Evolutionary conservation across 2,329 filamentous ascomycete genomes (phyloP).

Genomic region (Cladosporium halotolerans): DNA sequence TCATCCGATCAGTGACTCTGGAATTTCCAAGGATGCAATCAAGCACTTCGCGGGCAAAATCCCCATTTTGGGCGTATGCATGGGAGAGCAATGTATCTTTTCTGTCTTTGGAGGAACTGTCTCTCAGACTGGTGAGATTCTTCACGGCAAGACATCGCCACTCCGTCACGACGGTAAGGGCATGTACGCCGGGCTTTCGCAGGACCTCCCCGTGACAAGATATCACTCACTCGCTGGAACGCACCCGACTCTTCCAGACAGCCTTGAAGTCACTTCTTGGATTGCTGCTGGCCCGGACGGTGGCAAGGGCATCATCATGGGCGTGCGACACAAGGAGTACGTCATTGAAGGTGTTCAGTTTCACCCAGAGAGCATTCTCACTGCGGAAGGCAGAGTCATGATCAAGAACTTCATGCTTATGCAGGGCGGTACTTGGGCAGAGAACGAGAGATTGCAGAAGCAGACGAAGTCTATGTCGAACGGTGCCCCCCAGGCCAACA

Average conservation of each 20-base stretch:
- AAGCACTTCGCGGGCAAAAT: conserved; percentile 89
- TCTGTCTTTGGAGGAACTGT: conserved; percentile 89
- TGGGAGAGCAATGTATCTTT: conserved; percentile 98
- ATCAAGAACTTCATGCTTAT: conserved; percentile 85
- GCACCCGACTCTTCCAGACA: conserved; percentile 75
- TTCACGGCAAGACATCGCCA: conserved; percentile 94
- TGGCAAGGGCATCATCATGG: conserved; percentile 86
- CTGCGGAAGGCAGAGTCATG: conserved; percentile 80
- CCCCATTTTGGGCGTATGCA: conserved; percentile 93
- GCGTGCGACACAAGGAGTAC: conserved; percentile 85
- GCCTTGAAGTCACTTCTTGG: conserved; percentile 86
- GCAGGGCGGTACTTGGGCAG: conserved; percentile 85
- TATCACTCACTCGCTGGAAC: conserved; percentile 96
- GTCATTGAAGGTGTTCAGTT: conserved; percentile 96
- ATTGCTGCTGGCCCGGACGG: conserved; percentile 68
- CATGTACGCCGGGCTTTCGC: conserved; percentile 76
- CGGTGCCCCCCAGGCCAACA: conserved; percentile 22
- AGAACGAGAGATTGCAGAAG: conserved; percentile 57
- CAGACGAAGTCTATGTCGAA: conserved; percentile 31
- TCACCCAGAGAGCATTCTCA: conserved; percentile 94
- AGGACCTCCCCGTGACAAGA: conserved; percentile 79
- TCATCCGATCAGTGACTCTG: conserved; percentile 85
- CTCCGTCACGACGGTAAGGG: conserved; percentile 85
- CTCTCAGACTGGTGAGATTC: conserved; percentile 86
- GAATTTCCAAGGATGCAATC: conserved; percentile 88